These are phyloP conservation scores for Limnanthes douglasii DNA, from an alignment of 345 rosid species.

Conservation along the genomic window DNA sequence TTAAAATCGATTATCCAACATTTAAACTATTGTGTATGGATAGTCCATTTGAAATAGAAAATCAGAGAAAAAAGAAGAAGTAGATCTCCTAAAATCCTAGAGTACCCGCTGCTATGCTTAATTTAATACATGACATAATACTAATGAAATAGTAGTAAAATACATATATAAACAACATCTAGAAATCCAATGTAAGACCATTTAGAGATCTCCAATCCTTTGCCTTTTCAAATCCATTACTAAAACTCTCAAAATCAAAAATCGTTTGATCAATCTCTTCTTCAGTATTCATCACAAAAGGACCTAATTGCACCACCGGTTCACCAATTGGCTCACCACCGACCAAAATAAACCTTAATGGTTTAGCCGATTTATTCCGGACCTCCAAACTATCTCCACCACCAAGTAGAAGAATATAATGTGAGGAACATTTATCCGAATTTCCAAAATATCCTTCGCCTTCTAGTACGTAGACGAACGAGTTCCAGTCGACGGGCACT, in stretches of 20 bases:
- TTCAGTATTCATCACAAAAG: constrained; percentile 84
- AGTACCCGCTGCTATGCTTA: too few relatives aligned
- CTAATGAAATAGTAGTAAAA: too few relatives aligned
- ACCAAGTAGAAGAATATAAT: constrained; percentile 43
- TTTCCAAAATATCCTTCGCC: constrained; percentile 60
- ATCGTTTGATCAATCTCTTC: constrained; percentile 60
- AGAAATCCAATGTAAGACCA: constrained; percentile 26
- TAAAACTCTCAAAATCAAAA: constrained; percentile 54
- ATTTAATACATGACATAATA: too few relatives aligned
- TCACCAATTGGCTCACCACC: constrained; percentile 75
- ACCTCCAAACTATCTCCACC: constrained; percentile 52
- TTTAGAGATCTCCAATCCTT: constrained; percentile 61
- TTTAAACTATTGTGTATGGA: too few relatives aligned
- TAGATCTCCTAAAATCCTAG: too few relatives aligned
- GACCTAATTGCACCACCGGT: constrained; percentile 64
- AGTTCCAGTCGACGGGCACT: constrained; percentile 50
- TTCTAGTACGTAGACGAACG: constrained; percentile 57
- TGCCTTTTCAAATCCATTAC: constrained; percentile 79
- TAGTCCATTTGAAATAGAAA: too few relatives aligned
- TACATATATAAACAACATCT: constrained; percentile 1
- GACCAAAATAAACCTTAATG: constrained; percentile 54
- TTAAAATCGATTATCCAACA: too few relatives aligned
- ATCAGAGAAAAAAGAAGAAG: too few relatives aligned
- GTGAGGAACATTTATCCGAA: constrained; percentile 22
- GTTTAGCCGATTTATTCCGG: constrained; percentile 49